These are phyloP conservation scores for Pythium rhizo-oryzae DNA, from an alignment of 352 stramenopile species.

Conservation along the genomic window DNA sequence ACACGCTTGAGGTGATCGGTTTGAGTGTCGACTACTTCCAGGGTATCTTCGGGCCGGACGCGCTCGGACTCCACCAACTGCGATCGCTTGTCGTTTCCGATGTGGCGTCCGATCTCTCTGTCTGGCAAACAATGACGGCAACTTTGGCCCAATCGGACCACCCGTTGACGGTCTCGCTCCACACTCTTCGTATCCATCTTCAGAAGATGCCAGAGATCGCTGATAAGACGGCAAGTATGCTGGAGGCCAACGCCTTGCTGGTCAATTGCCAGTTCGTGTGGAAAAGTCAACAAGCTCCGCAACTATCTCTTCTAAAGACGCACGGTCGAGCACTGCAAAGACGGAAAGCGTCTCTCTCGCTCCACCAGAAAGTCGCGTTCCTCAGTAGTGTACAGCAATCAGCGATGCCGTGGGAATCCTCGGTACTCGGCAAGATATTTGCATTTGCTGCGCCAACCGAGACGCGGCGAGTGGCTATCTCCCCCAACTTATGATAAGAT, in stretches of 20 bases:
- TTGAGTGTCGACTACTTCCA: constrained; percentile 10
- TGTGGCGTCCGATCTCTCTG: not conserved
- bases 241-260: constrained; percentile 2
- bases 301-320: not conserved
- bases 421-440: not conserved
- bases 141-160: not conserved
- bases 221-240: not conserved
- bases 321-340: not conserved
- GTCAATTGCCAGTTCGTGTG: not conserved
- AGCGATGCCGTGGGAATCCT: constrained; percentile 1
- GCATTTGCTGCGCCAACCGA: not conserved
- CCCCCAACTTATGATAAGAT: no score
- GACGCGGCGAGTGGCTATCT: not conserved
- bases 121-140: not conserved
- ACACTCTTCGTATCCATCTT: not conserved
- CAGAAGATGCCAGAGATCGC: not conserved
- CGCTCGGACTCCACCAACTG: constrained; percentile 6
- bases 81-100: constrained; percentile 5
- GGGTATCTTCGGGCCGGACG: not conserved
- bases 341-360: not conserved
- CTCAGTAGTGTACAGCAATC: constrained; percentile 4
- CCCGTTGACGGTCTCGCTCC: constrained; percentile 7
- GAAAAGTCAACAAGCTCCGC: not conserved
- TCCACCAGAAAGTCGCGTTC: constrained; percentile 3
- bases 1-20: constrained; percentile 5